These are phyloP conservation scores for Ustilago lituana DNA, from an alignment of 1,284 basidiomycete genomes.

Conservation along the genomic window DNA sequence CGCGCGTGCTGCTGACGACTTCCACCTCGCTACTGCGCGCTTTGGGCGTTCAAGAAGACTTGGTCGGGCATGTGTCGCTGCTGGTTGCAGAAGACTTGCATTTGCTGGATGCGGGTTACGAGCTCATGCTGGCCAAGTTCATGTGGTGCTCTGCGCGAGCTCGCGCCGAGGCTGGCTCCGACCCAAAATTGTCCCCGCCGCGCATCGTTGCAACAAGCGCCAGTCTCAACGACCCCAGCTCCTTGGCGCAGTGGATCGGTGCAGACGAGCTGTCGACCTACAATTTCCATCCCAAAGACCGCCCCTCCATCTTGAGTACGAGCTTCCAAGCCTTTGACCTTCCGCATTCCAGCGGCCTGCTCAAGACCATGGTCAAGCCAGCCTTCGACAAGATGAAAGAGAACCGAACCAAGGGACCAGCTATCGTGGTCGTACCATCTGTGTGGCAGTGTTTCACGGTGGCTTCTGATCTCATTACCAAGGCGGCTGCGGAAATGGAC, in stretches of 20 bases:
- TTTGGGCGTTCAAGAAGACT: conserved; percentile 37
- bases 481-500: conserved; percentile 80
- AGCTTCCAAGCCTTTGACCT: conserved; percentile 83
- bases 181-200: background rate
- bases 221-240: conserved; percentile 81
- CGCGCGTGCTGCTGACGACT: conserved; percentile 66
- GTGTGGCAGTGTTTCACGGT: conserved; percentile 80
- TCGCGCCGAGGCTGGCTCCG: background rate
- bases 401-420: conserved; percentile 71
- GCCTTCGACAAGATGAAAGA: conserved; percentile 73
- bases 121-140: conserved; percentile 77
- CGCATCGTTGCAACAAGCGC: conserved; percentile 82
- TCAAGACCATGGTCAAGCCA: conserved; percentile 93
- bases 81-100: conserved; percentile 88
- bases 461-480: conserved; percentile 86
- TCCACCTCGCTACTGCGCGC: conserved; percentile 64
- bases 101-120: conserved; percentile 82
- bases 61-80: conserved; percentile 66
- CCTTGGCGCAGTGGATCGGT: conserved; percentile 84
- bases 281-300: conserved; percentile 82
- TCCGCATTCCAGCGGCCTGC: conserved; percentile 83
- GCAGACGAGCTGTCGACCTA: conserved; percentile 76
- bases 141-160: conserved; percentile 24
- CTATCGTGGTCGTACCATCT: conserved; percentile 91
- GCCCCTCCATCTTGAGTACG: conserved; percentile 80